Evolutionary conservation across 2,329 filamentous ascomycete species (phyloP), one percentile per base, ranked within the genome.

Genomic region (Zymoseptoria pseudotritici): DNA sequence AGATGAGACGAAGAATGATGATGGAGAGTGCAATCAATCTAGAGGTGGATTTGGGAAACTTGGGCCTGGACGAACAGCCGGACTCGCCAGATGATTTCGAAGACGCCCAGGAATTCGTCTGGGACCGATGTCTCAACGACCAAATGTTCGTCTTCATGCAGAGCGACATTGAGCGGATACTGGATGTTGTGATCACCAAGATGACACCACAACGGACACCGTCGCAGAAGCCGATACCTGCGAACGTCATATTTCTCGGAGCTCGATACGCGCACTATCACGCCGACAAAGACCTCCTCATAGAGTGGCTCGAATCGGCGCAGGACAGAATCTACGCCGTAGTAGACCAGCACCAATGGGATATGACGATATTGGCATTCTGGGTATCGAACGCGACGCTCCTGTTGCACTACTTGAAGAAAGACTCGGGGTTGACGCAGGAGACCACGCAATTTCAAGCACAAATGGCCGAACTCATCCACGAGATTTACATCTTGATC

Each of bases 81-180:
- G 94, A 97, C 80, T 90, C 91, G 77, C 80, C 83, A 17, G 91
- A 93, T 61, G 92, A 97, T 57, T 83, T 91, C 67, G 91, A 95
- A 69, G 92, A 97, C 60, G 85, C 87, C 59, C 92, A 95, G 70
- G 94, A 97, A 65, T 99, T 99, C 70, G 88, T 97, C 62, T 99
- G 94, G 94, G 89, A 89, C 64, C 83, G 89, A 68, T 99, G 94
- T 74, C 80, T 96, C 54, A 91, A 97, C 72, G 94, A 99, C 73
- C 94, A 99, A 74, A 99, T 99, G 94, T 99, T 99, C 73, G 94
- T 99, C 46, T 99, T 99, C 73, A 94, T 99, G 74, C 93, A 97
- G 67, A 88, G 85, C 72, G 93, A 99, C 71, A 82, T 99, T 56
- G 89, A 93, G 60, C 86, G 88, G 60, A 97, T 99, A 69, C 82